Base-by-base conservation (phyloP, 805 yeast species). In the Nakazawaea laoshanensis region DNA sequence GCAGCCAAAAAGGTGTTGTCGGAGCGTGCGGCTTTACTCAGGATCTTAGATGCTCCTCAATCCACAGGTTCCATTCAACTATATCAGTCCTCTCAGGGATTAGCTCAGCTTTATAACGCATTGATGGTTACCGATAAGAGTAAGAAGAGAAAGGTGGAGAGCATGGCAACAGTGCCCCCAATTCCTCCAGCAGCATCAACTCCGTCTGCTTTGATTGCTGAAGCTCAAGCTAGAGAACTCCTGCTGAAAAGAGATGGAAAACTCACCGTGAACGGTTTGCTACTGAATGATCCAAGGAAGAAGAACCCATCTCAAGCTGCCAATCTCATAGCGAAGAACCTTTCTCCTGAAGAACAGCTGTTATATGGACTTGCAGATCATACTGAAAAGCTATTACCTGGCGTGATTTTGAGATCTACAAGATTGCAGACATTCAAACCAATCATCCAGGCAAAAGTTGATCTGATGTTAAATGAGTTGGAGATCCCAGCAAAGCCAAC, bases 11-110 rank as follows among this genome's bases (percentile, higher is more conserved):
- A 84, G 53, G 82, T 89, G 65, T 66, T 87, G 33, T 60, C 67
- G 30, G 98, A 92, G 52, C 68, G 98, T 43, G 78, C 85, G 3
- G 77, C 82, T 31, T 55, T 92, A 22, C 59, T 92, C 28, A 75
- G 82, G 16, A 60, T 88, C 19, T 63, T 92, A 37, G 97, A 92
- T 49, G 79, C 95, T 1, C 96, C 97, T 2, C 88, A 81, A 47
- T 60, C 78, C 1, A 73, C 87, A 1, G 86, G 79, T 30, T 66
- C 85, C 3, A 77, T 84, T 15, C 73, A 74, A 32, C 92, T 82
- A 48, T 84, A 77, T 48, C 67, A 79, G 45, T 73, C 92, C 1
- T 83, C 95, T 2, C 94, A 84, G 45, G 97, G 98, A 0, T 66
- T 92, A 33, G 75, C 95, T 2, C 95, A 84, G 49, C 65, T 92